These are phyloP conservation scores for Ascochyta fabae DNA, from an alignment of 2,329 filamentous ascomycete genomes.

Conservation along the genomic window DNA sequence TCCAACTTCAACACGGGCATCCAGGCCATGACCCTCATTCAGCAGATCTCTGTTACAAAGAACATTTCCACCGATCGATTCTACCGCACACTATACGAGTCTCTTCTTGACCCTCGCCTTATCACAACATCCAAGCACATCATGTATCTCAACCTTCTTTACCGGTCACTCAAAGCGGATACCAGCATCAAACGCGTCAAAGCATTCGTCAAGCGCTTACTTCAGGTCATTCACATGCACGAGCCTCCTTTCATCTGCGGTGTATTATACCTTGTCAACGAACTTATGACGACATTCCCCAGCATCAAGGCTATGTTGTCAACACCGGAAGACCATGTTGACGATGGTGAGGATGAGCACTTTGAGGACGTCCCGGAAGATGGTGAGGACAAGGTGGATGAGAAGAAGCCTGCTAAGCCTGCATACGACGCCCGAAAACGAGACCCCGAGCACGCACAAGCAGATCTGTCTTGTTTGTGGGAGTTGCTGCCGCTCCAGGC, in stretches of 20 bases:
- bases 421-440: slow-evolving; percentile 87
- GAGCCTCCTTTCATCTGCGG: slow-evolving; percentile 93
- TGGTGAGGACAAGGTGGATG: slow-evolving; percentile 37
- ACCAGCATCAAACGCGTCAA: slow-evolving; percentile 91
- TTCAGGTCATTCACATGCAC: slow-evolving; percentile 86
- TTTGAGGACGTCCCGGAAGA: slow-evolving; percentile 69
- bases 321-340: slow-evolving; percentile 75
- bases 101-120: slow-evolving; percentile 86
- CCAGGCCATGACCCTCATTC: slow-evolving; percentile 91
- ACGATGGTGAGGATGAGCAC: slow-evolving; percentile 75
- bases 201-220: slow-evolving; percentile 91
- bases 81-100: slow-evolving; percentile 95
- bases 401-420: slow-evolving; percentile 23
- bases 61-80: slow-evolving; percentile 87
- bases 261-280: slow-evolving; percentile 85
- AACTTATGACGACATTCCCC: slow-evolving; percentile 80
- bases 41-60: slow-evolving; percentile 84
- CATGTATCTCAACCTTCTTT: slow-evolving; percentile 90
- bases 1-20: slow-evolving; percentile 99
- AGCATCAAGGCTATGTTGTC: slow-evolving; percentile 75
- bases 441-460: slow-evolving; percentile 88
- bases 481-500: slow-evolving; percentile 80
- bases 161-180: slow-evolving; percentile 86
- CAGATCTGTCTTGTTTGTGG: slow-evolving; percentile 93
- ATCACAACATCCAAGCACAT: slow-evolving; percentile 92